Evolutionary conservation across 164 flowering plant genomes (phyloP), one percentile per base, ranked within the genome.

Genomic region (Macadamia integrifolia): DNA sequence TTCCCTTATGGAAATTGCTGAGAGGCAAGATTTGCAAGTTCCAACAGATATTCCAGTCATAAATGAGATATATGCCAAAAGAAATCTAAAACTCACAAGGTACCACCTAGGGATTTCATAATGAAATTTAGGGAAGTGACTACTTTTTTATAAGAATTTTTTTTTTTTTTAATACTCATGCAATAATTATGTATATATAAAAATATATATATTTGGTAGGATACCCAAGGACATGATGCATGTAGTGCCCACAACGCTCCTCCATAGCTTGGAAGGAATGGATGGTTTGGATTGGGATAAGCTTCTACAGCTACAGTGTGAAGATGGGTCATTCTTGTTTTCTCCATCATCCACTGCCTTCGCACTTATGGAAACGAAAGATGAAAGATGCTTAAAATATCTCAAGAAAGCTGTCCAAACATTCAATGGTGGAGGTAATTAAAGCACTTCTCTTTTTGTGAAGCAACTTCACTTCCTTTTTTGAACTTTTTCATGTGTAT

Each of bases 261-360:
- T 92, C 9, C 90, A 87, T 70, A 94, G 97, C 85, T 80, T 94
- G 83, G 99, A 94, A 73, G 99, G 99, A 42, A 87, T 92, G 95
- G 44, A 72, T 18, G 97, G 76, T 3, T 66, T 94, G 61, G 88
- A 86, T 18, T 94, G 98, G 99, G 80, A 92, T 77, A 86, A 83
- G 85, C 87, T 94, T 64, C 72, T 90, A 15, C 79, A 84, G 61
- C 74, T 94, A 31, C 92, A 89, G 69, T 80, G 86, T 75, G 2
- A 58, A 69, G 92, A 94, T 81, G 99, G 99, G 28, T 94, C 99
- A 1, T 94, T 94, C 76, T 74, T 92, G 56, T 90, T 88, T 74
- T 94, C 99, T 52, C 95, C 97, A 60, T 81, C 99, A 56, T 85
- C 98, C 67, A 94, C 98, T 55, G 98, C 98, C 62, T 94, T 72